Conservation (phyloP, 225 moss, liverwort and hornwort species). For the Anthoceros angustus region DNA sequence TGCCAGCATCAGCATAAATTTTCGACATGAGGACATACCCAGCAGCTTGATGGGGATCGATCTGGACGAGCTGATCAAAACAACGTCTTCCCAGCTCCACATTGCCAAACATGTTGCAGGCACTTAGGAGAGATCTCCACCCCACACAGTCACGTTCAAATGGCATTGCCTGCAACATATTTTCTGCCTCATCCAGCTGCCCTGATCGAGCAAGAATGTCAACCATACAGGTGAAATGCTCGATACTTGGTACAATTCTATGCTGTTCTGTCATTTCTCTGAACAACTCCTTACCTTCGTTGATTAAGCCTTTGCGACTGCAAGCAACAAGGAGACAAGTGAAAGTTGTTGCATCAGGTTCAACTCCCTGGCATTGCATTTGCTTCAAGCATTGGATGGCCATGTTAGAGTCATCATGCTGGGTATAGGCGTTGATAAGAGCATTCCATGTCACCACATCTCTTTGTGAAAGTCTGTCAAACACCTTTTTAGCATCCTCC, state of each 20-base stretch:
- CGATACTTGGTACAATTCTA: neutral
- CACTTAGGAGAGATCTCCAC: neutral
- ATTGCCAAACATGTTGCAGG: neutral
- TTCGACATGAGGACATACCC: neutral
- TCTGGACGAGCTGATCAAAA: neutral
- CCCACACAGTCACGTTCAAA: neutral
- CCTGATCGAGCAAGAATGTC: neutral
- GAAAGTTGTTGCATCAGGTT: neutral
- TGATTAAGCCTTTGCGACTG: neutral
- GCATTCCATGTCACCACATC: neutral
- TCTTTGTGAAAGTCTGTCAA: neutral
- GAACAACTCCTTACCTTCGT: neutral
- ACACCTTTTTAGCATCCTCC: neutral
- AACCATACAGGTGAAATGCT: neutral
- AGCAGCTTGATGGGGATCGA: constrained; percentile 1
- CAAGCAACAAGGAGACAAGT: neutral
- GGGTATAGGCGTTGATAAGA: neutral
- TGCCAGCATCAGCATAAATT: neutral
- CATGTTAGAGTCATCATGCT: neutral
- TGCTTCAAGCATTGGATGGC: neutral
- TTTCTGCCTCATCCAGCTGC: neutral
- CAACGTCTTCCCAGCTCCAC: constrained; percentile 1
- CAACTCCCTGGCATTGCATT: neutral
- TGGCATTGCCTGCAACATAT: neutral
- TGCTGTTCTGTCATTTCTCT: neutral